Evolutionary conservation across 2,329 filamentous ascomycete genomes (phyloP).

Genomic region (Mycocentrospora acerina): DNA sequence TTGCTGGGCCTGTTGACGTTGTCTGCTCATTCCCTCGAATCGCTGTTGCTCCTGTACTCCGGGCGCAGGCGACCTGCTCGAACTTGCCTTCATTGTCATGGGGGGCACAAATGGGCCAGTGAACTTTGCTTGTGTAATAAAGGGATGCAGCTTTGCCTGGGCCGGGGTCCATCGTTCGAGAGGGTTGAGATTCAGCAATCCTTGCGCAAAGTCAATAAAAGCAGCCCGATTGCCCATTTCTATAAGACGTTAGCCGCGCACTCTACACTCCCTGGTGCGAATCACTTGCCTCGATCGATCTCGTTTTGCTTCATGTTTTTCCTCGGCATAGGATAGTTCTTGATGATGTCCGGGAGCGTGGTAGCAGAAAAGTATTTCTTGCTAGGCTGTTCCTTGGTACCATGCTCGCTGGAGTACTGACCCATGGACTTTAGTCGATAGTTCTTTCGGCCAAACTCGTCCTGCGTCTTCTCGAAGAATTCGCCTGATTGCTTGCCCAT

Average conservation of each 20-base stretch:
- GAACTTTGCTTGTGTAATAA: constrained; percentile 98
- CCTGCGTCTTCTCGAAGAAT: constrained; percentile 90
- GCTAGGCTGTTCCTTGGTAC: constrained; percentile 96
- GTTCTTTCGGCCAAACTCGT: constrained; percentile 88
- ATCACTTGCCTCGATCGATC: constrained; percentile 80
- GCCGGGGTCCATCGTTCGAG: constrained; percentile 97
- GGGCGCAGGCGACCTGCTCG: constrained; percentile 83
- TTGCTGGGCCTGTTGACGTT: constrained; percentile 63
- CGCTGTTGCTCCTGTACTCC: constrained; percentile 95
- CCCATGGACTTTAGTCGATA: constrained; percentile 97
- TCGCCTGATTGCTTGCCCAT: constrained; percentile 97
- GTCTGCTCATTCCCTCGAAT: constrained; percentile 90
- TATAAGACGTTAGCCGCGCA: constrained; percentile 44
- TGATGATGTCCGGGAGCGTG: constrained; percentile 93
- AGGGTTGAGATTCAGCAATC: constrained; percentile 89
- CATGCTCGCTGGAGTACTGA: constrained; percentile 92
- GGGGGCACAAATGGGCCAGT: constrained; percentile 94
- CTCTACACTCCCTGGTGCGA: background rate
- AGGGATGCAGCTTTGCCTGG: constrained; percentile 94
- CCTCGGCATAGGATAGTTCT: constrained; percentile 94
- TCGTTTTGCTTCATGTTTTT: constrained; percentile 99
- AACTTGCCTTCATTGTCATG: constrained; percentile 91
- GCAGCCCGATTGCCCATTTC: constrained; percentile 98
- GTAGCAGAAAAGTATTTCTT: constrained; percentile 99
- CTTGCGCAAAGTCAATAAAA: constrained; percentile 97